Percentiles rank a stretch among this genome's conserved stretches.
Evolutionary conservation across 225 moss, liverwort and hornwort genomes (phyloP).

Genomic region (Polytrichum formosum): DNA sequence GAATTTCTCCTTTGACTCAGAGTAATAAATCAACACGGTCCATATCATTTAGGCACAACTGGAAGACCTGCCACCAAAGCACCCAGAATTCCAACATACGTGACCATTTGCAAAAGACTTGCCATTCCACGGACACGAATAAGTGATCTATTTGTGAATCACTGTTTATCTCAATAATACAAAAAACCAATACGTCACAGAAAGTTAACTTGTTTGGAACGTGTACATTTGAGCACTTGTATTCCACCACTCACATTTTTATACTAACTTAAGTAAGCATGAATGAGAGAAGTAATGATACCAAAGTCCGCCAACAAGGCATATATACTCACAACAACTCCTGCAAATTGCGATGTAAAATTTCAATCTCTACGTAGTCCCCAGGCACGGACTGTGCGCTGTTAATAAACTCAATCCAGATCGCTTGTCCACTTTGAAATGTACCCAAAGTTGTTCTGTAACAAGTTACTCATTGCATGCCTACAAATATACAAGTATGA

Average conservation of each 20-base stretch:
- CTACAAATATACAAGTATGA: too few relatives aligned
- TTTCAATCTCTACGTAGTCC: neutral
- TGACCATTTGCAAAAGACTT: conserved; percentile 47
- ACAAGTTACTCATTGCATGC: too few relatives aligned
- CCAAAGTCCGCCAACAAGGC: conserved; percentile 28
- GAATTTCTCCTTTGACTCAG: neutral
- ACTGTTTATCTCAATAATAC: neutral
- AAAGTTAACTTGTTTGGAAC: too few relatives aligned
- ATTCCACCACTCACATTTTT: too few relatives aligned
- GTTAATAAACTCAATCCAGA: too few relatives aligned
- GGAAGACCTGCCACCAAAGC: conserved; percentile 46
- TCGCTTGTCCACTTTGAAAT: too few relatives aligned
- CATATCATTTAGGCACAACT: conserved; percentile 40
- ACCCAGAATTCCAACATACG: conserved; percentile 42
- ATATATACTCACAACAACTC: conserved; percentile 42
- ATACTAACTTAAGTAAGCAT: too few relatives aligned
- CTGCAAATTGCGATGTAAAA: conserved; percentile 4
- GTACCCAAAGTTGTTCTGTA: too few relatives aligned
- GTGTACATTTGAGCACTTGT: too few relatives aligned
- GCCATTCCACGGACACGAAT: conserved; percentile 31
- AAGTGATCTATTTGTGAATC: conserved; percentile 35
- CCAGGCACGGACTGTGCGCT: too few relatives aligned
- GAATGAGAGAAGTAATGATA: too few relatives aligned
- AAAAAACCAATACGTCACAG: too few relatives aligned
- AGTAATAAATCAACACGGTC: neutral